Evolutionary conservation across 805 yeast genomes (phyloP).

Genomic region (Cyberlindnera subsufficiens): DNA sequence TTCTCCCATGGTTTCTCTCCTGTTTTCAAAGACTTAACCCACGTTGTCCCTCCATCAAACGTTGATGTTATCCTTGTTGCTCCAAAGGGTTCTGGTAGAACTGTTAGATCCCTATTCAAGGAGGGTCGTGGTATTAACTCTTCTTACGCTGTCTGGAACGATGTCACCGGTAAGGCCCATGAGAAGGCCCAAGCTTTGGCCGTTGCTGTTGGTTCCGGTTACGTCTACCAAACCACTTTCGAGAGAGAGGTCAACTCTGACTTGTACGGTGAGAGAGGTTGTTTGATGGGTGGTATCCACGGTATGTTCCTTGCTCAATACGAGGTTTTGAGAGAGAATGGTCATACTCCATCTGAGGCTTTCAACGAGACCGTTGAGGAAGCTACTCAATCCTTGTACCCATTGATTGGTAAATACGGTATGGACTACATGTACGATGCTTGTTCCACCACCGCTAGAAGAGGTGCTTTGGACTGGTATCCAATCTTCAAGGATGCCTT

Average conservation of each 20-base stretch:
- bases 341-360: constrained; percentile 99
- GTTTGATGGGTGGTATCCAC: constrained; percentile 99
- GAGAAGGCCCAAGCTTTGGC: constrained; percentile 98
- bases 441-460: constrained; percentile 99
- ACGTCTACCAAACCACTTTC: constrained; percentile 99
- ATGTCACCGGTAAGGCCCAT: constrained; percentile 97
- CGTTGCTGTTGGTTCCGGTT: constrained; percentile 98
- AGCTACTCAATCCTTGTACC: constrained; percentile 99
- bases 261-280: constrained; percentile 99
- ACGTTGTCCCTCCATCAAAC: constrained; percentile 92
- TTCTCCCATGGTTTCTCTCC: constrained; percentile 99
- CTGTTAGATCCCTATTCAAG: constrained; percentile 98
- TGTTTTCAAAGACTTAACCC: constrained; percentile 95
- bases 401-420: constrained; percentile 98
- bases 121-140: constrained; percentile 99
- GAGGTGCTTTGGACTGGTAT: constrained; percentile 99
- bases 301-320: constrained; percentile 99
- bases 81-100: constrained; percentile 99
- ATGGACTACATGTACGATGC: constrained; percentile 99
- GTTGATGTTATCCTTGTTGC: constrained; percentile 97
- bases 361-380: constrained; percentile 99
- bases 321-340: constrained; percentile 99
- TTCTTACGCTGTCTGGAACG: constrained; percentile 99
- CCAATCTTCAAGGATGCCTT: constrained; percentile 98
- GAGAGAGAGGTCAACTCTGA: constrained; percentile 99